Base-by-base conservation (phyloP, 768 basidiomycete species). In the Auricularia heimuer region DNA sequence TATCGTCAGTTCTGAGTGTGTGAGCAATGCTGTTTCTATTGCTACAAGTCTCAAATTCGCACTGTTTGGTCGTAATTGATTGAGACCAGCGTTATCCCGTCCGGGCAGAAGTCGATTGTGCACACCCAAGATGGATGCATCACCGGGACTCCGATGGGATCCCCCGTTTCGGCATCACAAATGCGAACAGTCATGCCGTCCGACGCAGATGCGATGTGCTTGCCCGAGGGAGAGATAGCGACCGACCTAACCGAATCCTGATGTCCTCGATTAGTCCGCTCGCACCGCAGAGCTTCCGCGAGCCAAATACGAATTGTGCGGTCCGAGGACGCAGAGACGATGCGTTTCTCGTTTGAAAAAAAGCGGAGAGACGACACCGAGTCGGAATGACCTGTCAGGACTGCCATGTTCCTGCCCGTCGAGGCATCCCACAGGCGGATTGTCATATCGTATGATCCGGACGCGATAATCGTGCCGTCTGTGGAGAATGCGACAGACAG, bases 381-480 rank as follows among this genome's bases (percentile, higher is more conserved):
- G 2, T 89, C 87, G 72, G 98, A 97, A 75, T 99, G 97, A 0
- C 95, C 96, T 77, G 97, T 95, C 21, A 98, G 84, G 69, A 99
- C 97, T 0, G 96, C 96, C 76, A 98, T 96, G 72, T 98, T 98
- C 77, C 98, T 98, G 85, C 98, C 98, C 0, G 97, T 98, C 29
- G 95, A 82, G 34, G 96, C 95, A 69, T 99, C 98, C 97, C 97
- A 98, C 6, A 98, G 83, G 1, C 96, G 98, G 76, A 99, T 98
- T 77, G 98, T 96, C 58, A 97, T 96, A 67, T 90, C 93, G 24
- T 94, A 93, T 10, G 94, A 95, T n/a, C 96, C 97, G 2, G 97
- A 98, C 58, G 98, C 78, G 24, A 98, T 82, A 2, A 96, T 87
- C 37, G 96, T 84, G 64, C 89, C 94, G 77, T 98, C 96, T 1